A percentile compares a stretch with the other conserved stretches of the same genome.
phyloP scores from a whole-genome alignment of 495 filamentous ascomycete species.

The Neurospora sublineolata region DNA sequence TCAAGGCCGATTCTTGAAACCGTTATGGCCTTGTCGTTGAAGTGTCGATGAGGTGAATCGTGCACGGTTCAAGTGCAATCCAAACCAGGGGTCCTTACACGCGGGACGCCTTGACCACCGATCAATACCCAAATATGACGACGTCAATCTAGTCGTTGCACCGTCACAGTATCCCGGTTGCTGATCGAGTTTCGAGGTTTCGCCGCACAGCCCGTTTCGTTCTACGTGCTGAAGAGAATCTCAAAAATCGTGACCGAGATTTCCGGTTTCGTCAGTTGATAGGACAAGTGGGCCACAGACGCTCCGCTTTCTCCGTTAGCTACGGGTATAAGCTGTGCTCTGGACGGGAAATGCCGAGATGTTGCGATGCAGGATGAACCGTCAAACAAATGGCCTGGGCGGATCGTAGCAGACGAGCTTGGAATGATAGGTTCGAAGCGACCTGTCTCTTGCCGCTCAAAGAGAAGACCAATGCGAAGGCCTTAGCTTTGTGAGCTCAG shows the following conservation, averaged over 20 bases:
- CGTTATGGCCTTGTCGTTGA: not conserved
- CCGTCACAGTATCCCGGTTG: not conserved
- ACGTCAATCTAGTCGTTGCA: constrained; percentile 5
- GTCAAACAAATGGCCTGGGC: not conserved
- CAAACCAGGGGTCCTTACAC: constrained; percentile 2
- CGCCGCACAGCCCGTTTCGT: not conserved
- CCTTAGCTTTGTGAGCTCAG: not conserved
- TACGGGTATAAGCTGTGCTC: not conserved
- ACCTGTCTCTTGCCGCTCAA: not conserved
- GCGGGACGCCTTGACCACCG: constrained; percentile 14
- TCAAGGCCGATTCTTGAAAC: not conserved
- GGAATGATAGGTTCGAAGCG: not conserved
- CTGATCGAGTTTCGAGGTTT: not conserved
- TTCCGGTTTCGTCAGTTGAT: not conserved
- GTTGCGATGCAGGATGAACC: not conserved
- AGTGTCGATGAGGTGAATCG: constrained; percentile 7
- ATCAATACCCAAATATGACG: constrained; percentile 14
- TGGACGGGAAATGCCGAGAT: not conserved
- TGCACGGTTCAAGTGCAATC: constrained; percentile 15
- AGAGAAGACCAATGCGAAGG: not conserved
- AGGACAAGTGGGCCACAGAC: not conserved
- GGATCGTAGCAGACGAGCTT: not conserved
- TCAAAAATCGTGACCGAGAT: not conserved
- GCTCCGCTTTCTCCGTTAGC: not conserved
- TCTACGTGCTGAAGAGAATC: not conserved